Base-by-base conservation (phyloP, 2,329 filamentous ascomycete genomes). In the Niveomyces coronatus region DNA sequence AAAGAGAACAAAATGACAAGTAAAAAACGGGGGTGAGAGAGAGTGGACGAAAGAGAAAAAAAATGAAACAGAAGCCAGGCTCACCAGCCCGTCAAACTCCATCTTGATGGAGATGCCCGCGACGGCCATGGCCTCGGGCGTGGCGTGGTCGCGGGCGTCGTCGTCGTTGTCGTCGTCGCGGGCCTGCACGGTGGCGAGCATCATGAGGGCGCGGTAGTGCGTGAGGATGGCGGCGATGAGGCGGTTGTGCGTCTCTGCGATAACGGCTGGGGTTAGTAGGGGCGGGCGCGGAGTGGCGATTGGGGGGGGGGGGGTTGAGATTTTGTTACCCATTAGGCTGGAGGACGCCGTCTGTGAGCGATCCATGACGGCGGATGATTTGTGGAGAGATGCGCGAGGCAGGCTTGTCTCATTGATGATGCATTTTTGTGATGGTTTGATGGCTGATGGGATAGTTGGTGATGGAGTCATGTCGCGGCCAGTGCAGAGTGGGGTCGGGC, bases 221-320 rank as follows among this genome's bases (percentile, higher is more conserved):
- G 57, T 63, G 32, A 67, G 60, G 37, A 67, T 57, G 43, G 65
- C 60, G 22, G 62, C 64, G 27, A 65, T 55, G 43, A 67, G 63
- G 28, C 63, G 58, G 46, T 67, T 62, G 46, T 67, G 62, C 20
- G 56, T 63, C 49, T 67, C 63, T 64, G 42, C 9, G 10, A 32
- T 6, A 43, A 7, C 11, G 7, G 22, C 22, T 24, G 11, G 9
- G 16, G 29, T 31, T 9, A 18, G 16, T 11, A 18, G 30, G 13
- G 8, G 23, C 23, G 6, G 27, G 27, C 27, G 7, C 6, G 27
- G 27, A 29, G 5, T 6, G n/a, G 27, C n/a, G 8, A 9, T 10
- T 6, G 6, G 27, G 27, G 24, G n/a, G 34, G 20, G 26, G 16
- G 34, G 11, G n/a, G n/a, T n/a, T n/a, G 20, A 8, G 32, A 31